These are phyloP conservation scores for Raddia guianensis DNA, from an alignment of 176 grass and related monocot species.

Conservation along the genomic window DNA sequence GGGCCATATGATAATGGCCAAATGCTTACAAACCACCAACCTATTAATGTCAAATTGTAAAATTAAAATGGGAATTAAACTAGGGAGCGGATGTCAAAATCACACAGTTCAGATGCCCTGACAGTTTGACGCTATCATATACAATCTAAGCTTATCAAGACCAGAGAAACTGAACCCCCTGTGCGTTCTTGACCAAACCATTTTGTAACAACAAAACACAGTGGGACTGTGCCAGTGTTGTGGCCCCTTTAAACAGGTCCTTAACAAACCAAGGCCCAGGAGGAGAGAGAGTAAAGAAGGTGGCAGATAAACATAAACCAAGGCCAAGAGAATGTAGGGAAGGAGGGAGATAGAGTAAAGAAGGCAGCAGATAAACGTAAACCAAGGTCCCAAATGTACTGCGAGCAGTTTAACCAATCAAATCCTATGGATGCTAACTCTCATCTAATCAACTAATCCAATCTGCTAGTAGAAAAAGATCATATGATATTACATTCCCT, in stretches of 20 bases:
- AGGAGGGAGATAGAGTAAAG: neutral
- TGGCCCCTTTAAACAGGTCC: neutral
- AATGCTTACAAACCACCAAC: neutral
- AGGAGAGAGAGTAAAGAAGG: too few species aligned
- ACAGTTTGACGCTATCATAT: neutral
- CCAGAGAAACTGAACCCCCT: neutral
- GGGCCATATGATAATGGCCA: neutral
- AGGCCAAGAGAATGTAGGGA: too few species aligned
- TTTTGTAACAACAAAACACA: neutral
- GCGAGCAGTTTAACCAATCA: neutral
- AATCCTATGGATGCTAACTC: neutral
- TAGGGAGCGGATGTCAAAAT: neutral
- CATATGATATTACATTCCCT: neutral
- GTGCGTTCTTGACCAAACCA: neutral
- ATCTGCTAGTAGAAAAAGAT: neutral
- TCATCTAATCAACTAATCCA: neutral
- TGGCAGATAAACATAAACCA: too few species aligned
- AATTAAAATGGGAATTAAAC: neutral
- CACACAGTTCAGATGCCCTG: neutral
- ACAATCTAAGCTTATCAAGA: neutral
- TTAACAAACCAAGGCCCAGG: neutral
- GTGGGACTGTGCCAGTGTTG: neutral
- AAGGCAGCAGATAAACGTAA: neutral
- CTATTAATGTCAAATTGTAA: neutral
- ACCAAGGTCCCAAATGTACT: neutral